Percentiles rank a stretch among this genome's conserved stretches.
Evolutionary conservation across 768 basidiomycete genomes (phyloP).

Genomic region (Austroboletus eburneus): DNA sequence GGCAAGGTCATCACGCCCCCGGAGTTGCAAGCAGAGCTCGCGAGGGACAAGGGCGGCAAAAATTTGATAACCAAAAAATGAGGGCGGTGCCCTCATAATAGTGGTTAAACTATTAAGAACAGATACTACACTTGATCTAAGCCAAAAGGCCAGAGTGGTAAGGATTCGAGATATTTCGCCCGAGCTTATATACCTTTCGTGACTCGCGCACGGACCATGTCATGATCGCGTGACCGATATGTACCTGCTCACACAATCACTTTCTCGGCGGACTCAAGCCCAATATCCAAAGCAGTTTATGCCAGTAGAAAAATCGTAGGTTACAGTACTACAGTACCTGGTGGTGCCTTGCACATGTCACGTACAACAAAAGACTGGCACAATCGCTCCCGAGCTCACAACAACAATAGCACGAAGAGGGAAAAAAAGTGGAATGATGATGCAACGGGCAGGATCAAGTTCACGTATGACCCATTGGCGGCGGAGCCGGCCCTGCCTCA

Average conservation of each 20-base stretch:
- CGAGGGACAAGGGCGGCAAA: slow-evolving; percentile 25
- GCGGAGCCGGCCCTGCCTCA: slow-evolving; percentile 65
- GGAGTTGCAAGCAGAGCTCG: slow-evolving; percentile 12
- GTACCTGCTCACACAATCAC: no score
- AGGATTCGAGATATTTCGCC: background rate
- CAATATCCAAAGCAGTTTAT: slow-evolving; percentile 26
- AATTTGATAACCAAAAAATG: slow-evolving; percentile 52
- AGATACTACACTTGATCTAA: slow-evolving; percentile 80
- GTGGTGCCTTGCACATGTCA: slow-evolving; percentile 16
- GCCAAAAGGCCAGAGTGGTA: slow-evolving; percentile 52
- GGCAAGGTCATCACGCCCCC: slow-evolving; percentile 9
- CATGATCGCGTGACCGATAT: no score
- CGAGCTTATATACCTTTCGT: slow-evolving; percentile 9
- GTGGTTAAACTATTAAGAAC: slow-evolving; percentile 62
- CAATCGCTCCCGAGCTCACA: slow-evolving; percentile 23
- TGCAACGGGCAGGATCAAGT: slow-evolving; percentile 9
- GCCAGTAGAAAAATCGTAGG: slow-evolving; percentile 27
- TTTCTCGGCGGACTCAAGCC: background rate
- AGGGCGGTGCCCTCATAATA: slow-evolving; percentile 54
- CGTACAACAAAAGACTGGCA: slow-evolving; percentile 28
- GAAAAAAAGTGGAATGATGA: slow-evolving; percentile 5
- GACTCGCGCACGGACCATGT: slow-evolving; percentile 18
- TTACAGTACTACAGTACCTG: slow-evolving; percentile 20
- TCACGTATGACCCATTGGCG: slow-evolving; percentile 70
- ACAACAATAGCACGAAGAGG: slow-evolving; percentile 20